Evolutionary conservation across 352 stramenopile genomes (phyloP).

Genomic region (Phytophthora pistaciae): DNA sequence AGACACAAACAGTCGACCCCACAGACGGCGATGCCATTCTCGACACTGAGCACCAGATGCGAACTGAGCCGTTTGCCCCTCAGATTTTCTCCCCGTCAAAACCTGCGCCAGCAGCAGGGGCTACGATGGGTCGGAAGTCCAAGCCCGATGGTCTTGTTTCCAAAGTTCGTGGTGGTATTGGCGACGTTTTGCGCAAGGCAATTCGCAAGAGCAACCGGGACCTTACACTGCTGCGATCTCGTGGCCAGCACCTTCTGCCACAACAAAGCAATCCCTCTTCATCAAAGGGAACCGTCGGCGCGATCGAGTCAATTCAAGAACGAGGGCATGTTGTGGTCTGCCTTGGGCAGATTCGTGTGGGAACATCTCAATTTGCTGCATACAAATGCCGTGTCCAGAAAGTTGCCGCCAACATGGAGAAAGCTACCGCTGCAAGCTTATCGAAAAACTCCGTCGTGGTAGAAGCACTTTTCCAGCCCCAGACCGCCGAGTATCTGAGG

Average conservation of each 20-base stretch:
- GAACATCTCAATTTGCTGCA: conserved; percentile 26
- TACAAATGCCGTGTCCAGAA: conserved; percentile 52
- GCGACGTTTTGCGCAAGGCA: conserved; percentile 63
- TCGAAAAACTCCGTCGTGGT: conserved; percentile 19
- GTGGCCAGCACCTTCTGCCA: conserved; percentile 60
- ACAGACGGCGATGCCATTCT: conserved; percentile 54
- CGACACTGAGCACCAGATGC: conserved; percentile 71
- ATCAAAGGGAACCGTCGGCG: conserved; percentile 4
- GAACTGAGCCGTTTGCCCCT: conserved; percentile 57
- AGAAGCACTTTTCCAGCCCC: conserved; percentile 45
- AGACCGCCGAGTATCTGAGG: conserved; percentile 40
- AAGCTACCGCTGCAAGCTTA: conserved; percentile 21
- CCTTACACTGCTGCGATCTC: conserved; percentile 64
- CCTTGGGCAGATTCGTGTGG: conserved; percentile 11
- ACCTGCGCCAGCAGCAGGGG: conserved; percentile 6
- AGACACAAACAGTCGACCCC: conserved; percentile 13
- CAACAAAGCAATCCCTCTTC: conserved; percentile 28
- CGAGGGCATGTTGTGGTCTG: conserved; percentile 51
- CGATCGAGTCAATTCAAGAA: conserved; percentile 55
- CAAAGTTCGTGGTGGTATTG: conserved; percentile 69
- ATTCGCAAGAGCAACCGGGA: conserved; percentile 63
- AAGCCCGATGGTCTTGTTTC: conserved; percentile 34
- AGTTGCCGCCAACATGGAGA: conserved; percentile 23
- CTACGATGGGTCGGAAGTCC: conserved; percentile 15
- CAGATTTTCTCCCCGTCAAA: conserved; percentile 72